Evolutionary conservation across 306 rosid genomes (phyloP), one percentile per base, ranked within the genome.

Genomic region (Begonia loranthoides): DNA sequence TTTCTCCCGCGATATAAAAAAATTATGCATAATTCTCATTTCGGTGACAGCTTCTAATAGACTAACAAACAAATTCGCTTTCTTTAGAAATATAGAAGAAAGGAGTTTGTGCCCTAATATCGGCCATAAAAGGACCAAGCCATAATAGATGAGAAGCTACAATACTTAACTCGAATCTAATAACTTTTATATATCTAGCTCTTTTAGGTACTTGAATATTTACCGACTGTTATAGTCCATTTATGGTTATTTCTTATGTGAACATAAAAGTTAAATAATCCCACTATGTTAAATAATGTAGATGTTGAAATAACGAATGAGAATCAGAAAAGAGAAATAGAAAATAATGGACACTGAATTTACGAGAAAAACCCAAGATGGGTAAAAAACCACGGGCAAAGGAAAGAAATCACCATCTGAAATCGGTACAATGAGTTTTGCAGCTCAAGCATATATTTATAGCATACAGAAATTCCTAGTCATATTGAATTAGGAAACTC

Each of bases 91-190:
- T 53, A 34, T 53, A 53, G 45, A 53, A 53, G 16, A 15, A 53
- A 38, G 8, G 57, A 3, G 57, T 53, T 14, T 36, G 44, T 53
- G 45, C 9, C 9, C 21, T 24, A 53, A 53, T 53, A 53, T 53
- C 2, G 8, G 19, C 46, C 38, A 60, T 56, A 56, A 58, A 58
- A 12, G 62, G 54, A 9, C 62, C 54, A 24, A 47, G 53, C 45
- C 62, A 46, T 58, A 46, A 36, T 17, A 58, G 5, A 19, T 58
- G 45, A 58, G 53, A 59, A 17, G 48, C 49, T 59, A 59, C 50
- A 15, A 15, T 12, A 59, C 64, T 59, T 17, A 59, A 59, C 64
- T 59, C 64, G 17, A 59, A 59, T 38, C 49, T 59, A 59, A 59
- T 59, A 48, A 49, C 38, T 59, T 39, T 24, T 5, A 16, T 45